Base-by-base conservation (phyloP, 1,139 yeast species). In the Geotrichum australiense region DNA sequence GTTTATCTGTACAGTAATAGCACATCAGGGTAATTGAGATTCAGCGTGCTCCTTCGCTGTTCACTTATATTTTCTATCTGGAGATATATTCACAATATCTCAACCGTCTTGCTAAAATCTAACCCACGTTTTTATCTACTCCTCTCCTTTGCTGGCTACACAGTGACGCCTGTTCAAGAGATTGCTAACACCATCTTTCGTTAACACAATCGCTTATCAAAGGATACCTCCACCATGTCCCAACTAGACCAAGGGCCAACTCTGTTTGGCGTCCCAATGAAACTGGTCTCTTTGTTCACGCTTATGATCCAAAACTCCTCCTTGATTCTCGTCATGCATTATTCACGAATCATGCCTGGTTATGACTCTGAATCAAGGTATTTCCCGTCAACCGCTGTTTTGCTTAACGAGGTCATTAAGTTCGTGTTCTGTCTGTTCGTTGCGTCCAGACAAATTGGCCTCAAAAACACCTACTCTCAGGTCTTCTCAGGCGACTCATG, bases 261-360 rank as follows among this genome's bases (percentile, higher is more conserved):
- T 20, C 40, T 45, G 30, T 45, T 45, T 33, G 60, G 61, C 11
- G 47, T 57, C 14, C 59, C 61, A n/a, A 42, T 60, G 45, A 60
- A 60, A 46, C 52, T 52, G 39, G 50, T 60, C 32, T 56, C 63
- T 11, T 51, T 60, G 43, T 55, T 58, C 44, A 58, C 63, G 51
- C 50, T 62, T 44, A 62, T 65, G 23, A 47, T 62, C 12, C 66
- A 62, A 47, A 62, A 62, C 53, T 60, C 65, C 25, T 60, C 65
- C 15, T 53, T 62, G 30, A 62, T 62, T 39, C 47, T 62, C 49
- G 64, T 63, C 25, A 66, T 66, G 70, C 66, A 68, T 43, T 65
- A 64, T 45, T 66, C 71, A 8, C 61, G 71, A 15, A 59, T 65
- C 47, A 65, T 65, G 65, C 66, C 66, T 1, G 64, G 63, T 10